phyloP scores from a whole-genome alignment of 179 eudicot species.

The Patellifolia procumbens region DNA sequence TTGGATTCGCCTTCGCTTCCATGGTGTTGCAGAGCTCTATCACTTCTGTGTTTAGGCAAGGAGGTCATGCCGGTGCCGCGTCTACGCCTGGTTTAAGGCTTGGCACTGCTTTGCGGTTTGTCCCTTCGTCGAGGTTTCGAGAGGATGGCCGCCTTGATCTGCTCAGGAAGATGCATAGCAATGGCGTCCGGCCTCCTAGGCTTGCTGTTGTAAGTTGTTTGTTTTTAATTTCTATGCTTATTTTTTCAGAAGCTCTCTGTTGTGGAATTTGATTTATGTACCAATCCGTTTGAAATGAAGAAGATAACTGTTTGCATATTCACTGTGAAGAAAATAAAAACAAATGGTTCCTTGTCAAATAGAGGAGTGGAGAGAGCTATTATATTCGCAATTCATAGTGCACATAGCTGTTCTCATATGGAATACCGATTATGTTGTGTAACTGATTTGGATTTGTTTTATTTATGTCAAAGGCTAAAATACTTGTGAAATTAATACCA shows the following conservation, averaged over 20 bases:
- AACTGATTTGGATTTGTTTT: not conserved
- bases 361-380: not conserved
- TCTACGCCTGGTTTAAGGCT: constrained; percentile 42
- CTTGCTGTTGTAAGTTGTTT: constrained; percentile 70
- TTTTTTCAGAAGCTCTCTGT: too few species aligned
- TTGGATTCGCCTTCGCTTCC: constrained; percentile 67
- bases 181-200: constrained; percentile 63
- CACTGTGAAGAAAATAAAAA: not conserved
- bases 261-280: too few species aligned
- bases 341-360: not conserved
- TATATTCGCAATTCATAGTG: too few species aligned
- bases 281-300: too few species aligned
- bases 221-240: too few species aligned
- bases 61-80: constrained; percentile 39
- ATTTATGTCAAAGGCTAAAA: not conserved
- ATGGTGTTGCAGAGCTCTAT: constrained; percentile 85
- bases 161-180: constrained; percentile 45
- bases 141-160: constrained; percentile 46
- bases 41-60: constrained; percentile 48
- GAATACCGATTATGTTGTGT: not conserved
- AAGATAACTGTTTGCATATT: too few species aligned
- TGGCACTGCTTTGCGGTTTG: constrained; percentile 70
- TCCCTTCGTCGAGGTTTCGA: constrained; percentile 31
- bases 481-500: too few species aligned
- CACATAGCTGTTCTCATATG: not conserved